Evolutionary conservation across 768 basidiomycete species (phyloP).

Genomic region (Tylopilus plumbeoviolaceoides): DNA sequence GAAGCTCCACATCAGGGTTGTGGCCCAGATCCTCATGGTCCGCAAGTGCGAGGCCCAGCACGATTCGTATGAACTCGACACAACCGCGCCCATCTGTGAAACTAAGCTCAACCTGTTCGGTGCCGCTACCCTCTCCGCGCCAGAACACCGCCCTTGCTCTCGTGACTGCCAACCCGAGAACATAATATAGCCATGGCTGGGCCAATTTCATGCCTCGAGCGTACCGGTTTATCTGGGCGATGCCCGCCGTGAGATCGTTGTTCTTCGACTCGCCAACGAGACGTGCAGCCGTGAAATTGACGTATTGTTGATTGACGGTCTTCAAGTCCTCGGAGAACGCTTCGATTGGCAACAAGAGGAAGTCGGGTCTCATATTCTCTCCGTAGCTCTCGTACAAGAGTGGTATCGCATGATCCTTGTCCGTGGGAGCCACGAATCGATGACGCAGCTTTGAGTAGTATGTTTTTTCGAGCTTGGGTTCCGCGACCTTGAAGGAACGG

Average conservation of each 20-base stretch:
- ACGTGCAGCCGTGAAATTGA: background rate
- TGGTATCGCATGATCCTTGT: slow-evolving; percentile 2
- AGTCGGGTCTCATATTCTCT: slow-evolving; percentile 9
- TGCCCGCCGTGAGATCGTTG: background rate
- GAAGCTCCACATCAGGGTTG: background rate
- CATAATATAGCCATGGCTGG: slow-evolving; percentile 11
- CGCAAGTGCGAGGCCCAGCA: slow-evolving; percentile 14
- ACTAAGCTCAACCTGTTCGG: slow-evolving; percentile 3
- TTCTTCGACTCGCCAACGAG: slow-evolving; percentile 10
- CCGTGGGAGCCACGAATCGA: slow-evolving; percentile 1
- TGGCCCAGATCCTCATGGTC: slow-evolving; percentile 6
- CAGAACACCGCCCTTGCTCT: background rate
- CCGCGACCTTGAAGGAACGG: background rate
- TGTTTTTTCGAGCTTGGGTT: background rate
- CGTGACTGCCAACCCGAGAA: slow-evolving; percentile 1
- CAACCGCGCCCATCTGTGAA: slow-evolving; percentile 7
- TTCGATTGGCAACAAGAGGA: slow-evolving; percentile 10
- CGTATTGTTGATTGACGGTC: background rate
- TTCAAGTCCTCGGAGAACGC: slow-evolving; percentile 4
- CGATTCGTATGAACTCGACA: slow-evolving; percentile 9
- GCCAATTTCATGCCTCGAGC: slow-evolving; percentile 3
- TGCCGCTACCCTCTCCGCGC: slow-evolving; percentile 7
- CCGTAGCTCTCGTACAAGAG: slow-evolving; percentile 8
- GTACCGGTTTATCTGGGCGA: slow-evolving; percentile 8
- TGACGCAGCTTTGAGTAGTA: background rate